phyloP scores from a whole-genome alignment of 1,284 basidiomycete genomes.

The Sanguinoderma infundibulare region DNA sequence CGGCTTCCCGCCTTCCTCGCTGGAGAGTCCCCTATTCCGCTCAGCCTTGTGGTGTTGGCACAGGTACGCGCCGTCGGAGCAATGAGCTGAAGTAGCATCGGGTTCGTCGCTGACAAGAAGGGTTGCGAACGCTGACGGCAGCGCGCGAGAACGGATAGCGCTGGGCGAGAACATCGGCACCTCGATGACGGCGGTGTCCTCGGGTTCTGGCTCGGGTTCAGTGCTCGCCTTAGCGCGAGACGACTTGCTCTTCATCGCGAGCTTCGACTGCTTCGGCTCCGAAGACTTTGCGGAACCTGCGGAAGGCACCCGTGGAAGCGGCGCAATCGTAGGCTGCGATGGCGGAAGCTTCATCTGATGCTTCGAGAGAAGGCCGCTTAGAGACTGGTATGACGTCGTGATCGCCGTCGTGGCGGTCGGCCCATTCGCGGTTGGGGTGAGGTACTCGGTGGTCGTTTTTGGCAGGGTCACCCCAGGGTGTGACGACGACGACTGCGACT shows the following conservation, averaged over 20 bases:
- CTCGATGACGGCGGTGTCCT: constrained; percentile 34
- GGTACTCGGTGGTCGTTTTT: constrained; percentile 57
- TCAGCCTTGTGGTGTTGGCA: constrained; percentile 19
- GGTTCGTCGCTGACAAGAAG: constrained; percentile 65
- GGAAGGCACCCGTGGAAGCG: constrained; percentile 3
- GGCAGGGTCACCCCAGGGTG: constrained; percentile 24
- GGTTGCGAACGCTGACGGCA: constrained; percentile 77
- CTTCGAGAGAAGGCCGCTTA: constrained; percentile 49
- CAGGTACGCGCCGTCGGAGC: constrained; percentile 23
- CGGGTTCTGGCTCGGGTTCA: constrained; percentile 40
- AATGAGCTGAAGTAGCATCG: constrained; percentile 31
- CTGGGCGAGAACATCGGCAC: constrained; percentile 62
- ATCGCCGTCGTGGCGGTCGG: constrained; percentile 78
- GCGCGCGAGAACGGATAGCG: constrained; percentile 60
- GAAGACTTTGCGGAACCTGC: constrained; percentile 9
- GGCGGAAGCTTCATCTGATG: constrained; percentile 27
- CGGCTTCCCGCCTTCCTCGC: constrained; percentile 8
- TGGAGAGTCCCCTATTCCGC: constrained; percentile 14
- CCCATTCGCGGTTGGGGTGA: constrained; percentile 77
- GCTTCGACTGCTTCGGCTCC: constrained; percentile 58
- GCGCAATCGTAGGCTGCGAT: constrained; percentile 24
- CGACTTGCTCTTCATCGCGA: constrained; percentile 69
- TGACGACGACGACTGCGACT: constrained; percentile 15
- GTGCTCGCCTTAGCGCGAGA: constrained; percentile 33
- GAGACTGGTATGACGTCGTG: constrained; percentile 74